phyloP scores from a whole-genome alignment of 352 stramenopile species.

The Pythium chondricola region DNA sequence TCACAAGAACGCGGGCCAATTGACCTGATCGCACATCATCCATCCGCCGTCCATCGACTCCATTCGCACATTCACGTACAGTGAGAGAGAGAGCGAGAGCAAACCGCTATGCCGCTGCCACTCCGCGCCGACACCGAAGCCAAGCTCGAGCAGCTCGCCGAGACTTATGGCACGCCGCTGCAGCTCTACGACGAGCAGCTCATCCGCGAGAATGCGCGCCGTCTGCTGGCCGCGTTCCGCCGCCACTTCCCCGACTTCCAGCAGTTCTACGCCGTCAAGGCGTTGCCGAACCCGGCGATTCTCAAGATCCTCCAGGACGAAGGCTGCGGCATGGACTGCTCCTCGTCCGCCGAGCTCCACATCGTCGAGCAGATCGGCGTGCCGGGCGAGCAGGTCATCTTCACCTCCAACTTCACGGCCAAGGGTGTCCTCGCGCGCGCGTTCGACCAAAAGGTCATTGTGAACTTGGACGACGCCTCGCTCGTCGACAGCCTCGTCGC shows the following conservation, averaged over 20 bases:
- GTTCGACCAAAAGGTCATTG: constrained; percentile 78
- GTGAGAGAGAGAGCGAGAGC: background rate
- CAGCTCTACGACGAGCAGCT: constrained; percentile 86
- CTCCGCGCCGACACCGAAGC: constrained; percentile 29
- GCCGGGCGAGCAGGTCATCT: constrained; percentile 74
- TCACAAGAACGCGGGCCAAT: background rate
- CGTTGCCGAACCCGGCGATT: constrained; percentile 84
- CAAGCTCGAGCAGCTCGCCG: constrained; percentile 58
- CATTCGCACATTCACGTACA: constrained; percentile 2
- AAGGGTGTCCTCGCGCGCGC: constrained; percentile 64
- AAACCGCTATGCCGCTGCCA: constrained; percentile 41
- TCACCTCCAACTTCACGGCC: constrained; percentile 89
- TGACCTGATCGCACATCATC: background rate
- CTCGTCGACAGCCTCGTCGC: constrained; percentile 72
- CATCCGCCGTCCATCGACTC: no score
- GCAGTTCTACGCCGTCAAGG: constrained; percentile 89
- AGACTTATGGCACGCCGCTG: constrained; percentile 77
- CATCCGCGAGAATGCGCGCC: constrained; percentile 74
- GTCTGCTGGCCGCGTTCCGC: constrained; percentile 66
- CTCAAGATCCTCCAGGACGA: constrained; percentile 78
- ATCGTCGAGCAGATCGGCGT: constrained; percentile 73
- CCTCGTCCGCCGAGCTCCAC: constrained; percentile 77
- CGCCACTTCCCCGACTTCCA: constrained; percentile 77
- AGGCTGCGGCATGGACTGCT: constrained; percentile 88
- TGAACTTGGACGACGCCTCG: constrained; percentile 86